phyloP scores from a whole-genome alignment of 2,329 filamentous ascomycete species.

The Escovopsis sp. region DNA sequence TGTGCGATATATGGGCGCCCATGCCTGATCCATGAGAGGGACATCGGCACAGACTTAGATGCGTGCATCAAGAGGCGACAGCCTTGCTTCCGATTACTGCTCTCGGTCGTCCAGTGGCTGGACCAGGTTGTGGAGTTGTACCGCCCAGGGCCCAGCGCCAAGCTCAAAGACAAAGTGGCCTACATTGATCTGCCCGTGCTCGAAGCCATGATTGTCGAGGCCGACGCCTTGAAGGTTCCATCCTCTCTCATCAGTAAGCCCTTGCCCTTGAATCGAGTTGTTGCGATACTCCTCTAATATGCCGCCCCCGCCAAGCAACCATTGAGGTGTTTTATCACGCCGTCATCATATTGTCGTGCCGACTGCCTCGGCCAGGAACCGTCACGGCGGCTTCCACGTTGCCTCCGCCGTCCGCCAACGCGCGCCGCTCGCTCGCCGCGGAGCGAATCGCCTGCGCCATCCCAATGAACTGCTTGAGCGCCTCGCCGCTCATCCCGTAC shows the following conservation, averaged over 20 bases:
- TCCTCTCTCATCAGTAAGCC: constrained; percentile 34
- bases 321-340: constrained; percentile 51
- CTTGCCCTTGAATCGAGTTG: background rate
- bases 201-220: constrained; percentile 41
- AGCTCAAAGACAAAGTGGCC: constrained; percentile 26
- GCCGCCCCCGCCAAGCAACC: constrained; percentile 27
- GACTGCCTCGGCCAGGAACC: constrained; percentile 30
- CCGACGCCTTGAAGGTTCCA: constrained; percentile 34
- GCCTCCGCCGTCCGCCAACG: constrained; percentile 35
- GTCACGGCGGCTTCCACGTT: constrained; percentile 25
- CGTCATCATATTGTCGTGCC: constrained; percentile 46
- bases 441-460: constrained; percentile 43
- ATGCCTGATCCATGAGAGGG: constrained; percentile 44
- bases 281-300: background rate
- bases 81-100: constrained; percentile 41
- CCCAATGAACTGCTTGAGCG: constrained; percentile 33
- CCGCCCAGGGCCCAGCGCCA: constrained; percentile 33
- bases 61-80: constrained; percentile 34
- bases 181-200: constrained; percentile 41
- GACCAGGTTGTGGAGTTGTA: constrained; percentile 47
- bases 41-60: constrained; percentile 39
- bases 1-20: constrained; percentile 46
- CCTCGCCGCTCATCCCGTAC: constrained; percentile 46
- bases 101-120: constrained; percentile 38
- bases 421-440: constrained; percentile 41